Conservation (phyloP, 176 grass and related monocot species). For the Sorghum bicolor region Sorghum_bicolor_NCBIv3 NC_012878.2:8017001-8017500, state of each 20-base stretch:
- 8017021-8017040: constrained; percentile 52
- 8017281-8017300: constrained; percentile 75
- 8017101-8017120: background rate
- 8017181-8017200: background rate
- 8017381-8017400: background rate
- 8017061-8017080: constrained; percentile 53
- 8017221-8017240: constrained; percentile 57
- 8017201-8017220: constrained; percentile 47
- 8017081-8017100: constrained; percentile 26
- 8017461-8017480: background rate
- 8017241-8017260: constrained; percentile 72
- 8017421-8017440: background rate
- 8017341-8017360: constrained; percentile 51
- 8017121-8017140: constrained; percentile 6
- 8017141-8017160: background rate
- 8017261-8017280: constrained; percentile 72
- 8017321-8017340: constrained; percentile 74
- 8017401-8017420: background rate
- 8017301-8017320: constrained; percentile 83
- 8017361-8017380: constrained; percentile 2
- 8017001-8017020: constrained; percentile 63
- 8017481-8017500: background rate
- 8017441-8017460: background rate
- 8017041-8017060: constrained; percentile 57
- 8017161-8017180: background rate